Conservation (phyloP, 441 rosid species). For the Omphalea diandra region DNA sequence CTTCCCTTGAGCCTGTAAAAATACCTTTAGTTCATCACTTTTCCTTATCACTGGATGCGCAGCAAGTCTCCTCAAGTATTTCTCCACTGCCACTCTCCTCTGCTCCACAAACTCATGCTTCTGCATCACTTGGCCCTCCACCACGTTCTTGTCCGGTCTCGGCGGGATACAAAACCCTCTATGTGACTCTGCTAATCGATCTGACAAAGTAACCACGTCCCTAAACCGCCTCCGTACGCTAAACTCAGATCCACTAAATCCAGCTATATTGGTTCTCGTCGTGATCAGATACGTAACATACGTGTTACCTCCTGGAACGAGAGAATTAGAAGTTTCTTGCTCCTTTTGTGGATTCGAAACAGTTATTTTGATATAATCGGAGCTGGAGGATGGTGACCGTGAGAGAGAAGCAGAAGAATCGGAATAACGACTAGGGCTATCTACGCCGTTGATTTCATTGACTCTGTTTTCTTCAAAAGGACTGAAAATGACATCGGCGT, state of each 20-base stretch:
- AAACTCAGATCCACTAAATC: constrained; percentile 57
- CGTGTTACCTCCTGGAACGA: constrained; percentile 74
- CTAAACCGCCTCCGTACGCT: constrained; percentile 72
- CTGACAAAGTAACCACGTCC: constrained; percentile 74
- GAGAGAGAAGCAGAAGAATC: constrained; percentile 43
- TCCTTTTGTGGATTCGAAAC: constrained; percentile 84
- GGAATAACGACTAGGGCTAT: constrained; percentile 32
- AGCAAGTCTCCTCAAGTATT: constrained; percentile 64
- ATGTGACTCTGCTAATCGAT: constrained; percentile 70
- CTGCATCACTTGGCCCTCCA: constrained; percentile 91
- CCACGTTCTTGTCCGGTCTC: constrained; percentile 81
- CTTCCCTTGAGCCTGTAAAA: constrained; percentile 75
- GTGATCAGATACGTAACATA: constrained; percentile 71
- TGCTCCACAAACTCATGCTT: constrained; percentile 92
- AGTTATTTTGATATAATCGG: constrained; percentile 61
- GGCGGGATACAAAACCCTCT: constrained; percentile 80
- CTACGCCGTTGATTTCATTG: constrained; percentile 53
- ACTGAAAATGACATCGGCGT: constrained; percentile 71
- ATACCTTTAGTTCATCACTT: constrained; percentile 78
- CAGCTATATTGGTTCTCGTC: constrained; percentile 67
- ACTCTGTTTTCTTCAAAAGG: constrained; percentile 56
- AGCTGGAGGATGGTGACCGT: constrained; percentile 49
- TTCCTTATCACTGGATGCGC: constrained; percentile 65
- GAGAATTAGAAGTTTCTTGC: constrained; percentile 63
- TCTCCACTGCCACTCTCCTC: constrained; percentile 77